phyloP scores from a whole-genome alignment of 2,329 filamentous ascomycete species.

The Escovopsis sp. region DNA sequence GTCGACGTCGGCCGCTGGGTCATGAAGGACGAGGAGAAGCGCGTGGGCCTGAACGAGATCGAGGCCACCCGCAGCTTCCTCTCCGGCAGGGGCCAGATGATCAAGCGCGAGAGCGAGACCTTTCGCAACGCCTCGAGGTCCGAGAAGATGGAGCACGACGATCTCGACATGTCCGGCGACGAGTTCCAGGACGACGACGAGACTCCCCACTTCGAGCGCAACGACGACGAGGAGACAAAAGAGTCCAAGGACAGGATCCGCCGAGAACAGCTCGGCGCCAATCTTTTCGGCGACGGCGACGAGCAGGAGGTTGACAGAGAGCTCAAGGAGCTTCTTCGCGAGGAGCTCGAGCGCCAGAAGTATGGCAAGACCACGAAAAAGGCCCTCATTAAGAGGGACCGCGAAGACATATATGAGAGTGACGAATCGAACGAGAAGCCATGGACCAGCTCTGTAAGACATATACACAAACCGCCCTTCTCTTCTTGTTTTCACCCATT shows the following conservation, averaged over 20 bases:
- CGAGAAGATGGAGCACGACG: slow-evolving; percentile 55
- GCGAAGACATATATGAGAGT: slow-evolving; percentile 72
- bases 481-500: neutral
- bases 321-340: slow-evolving; percentile 51
- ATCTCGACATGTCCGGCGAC: slow-evolving; percentile 50
- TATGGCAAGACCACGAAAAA: slow-evolving; percentile 68
- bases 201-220: slow-evolving; percentile 55
- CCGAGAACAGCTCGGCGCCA: slow-evolving; percentile 71
- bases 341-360: slow-evolving; percentile 52
- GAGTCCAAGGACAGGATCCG: slow-evolving; percentile 58
- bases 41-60: slow-evolving; percentile 38
- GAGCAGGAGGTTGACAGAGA: slow-evolving; percentile 62
- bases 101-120: slow-evolving; percentile 55
- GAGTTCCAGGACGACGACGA: slow-evolving; percentile 86
- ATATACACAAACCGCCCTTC: neutral
- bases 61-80: slow-evolving; percentile 40
- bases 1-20: slow-evolving; percentile 67
- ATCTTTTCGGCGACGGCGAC: slow-evolving; percentile 57
- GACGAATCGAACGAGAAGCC: slow-evolving; percentile 36
- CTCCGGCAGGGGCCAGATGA: slow-evolving; percentile 35
- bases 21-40: slow-evolving; percentile 50
- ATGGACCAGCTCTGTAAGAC: slow-evolving; percentile 23
- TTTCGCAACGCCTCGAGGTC: slow-evolving; percentile 44
- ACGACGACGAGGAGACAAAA: slow-evolving; percentile 69
- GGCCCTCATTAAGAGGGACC: slow-evolving; percentile 68